Evolutionary conservation across 225 moss, liverwort and hornwort genomes (phyloP).

Genomic region (Sphagnum contortum): DNA sequence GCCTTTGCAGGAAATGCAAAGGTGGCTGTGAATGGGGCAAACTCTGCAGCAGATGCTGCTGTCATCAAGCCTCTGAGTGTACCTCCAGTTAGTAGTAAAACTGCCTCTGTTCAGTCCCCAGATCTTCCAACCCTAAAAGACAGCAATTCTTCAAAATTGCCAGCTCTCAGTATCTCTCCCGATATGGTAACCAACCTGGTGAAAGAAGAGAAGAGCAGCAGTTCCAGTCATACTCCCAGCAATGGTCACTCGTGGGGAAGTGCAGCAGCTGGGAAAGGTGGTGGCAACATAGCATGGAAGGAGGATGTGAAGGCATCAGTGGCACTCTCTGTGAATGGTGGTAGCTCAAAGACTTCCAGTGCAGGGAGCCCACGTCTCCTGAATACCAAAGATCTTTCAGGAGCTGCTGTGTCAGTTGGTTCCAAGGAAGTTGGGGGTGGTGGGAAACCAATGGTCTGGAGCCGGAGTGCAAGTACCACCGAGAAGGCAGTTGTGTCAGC

Average conservation of each 20-base stretch:
- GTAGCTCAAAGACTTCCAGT: conserved; percentile 28
- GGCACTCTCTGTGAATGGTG: conserved; percentile 13
- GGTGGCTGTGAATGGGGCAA: conserved; percentile 42
- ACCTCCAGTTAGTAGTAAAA: conserved; percentile 4
- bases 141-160: conserved; percentile 11
- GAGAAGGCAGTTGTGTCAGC: conserved; percentile 35
- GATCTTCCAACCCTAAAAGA: conserved; percentile 35
- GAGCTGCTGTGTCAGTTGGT: conserved; percentile 36
- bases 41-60: conserved; percentile 31
- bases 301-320: conserved; percentile 62
- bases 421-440: conserved; percentile 44
- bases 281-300: conserved; percentile 55
- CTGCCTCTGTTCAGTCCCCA: conserved; percentile 18
- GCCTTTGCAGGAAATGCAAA: conserved; percentile 64
- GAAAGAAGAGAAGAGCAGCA: conserved; percentile 82
- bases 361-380: conserved; percentile 39
- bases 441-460: conserved; percentile 77
- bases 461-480: conserved; percentile 26
- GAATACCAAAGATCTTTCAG: conserved; percentile 38
- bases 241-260: conserved; percentile 74
- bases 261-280: conserved; percentile 36
- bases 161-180: conserved; percentile 18
- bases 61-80: conserved; percentile 19
- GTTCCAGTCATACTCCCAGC: conserved; percentile 64
- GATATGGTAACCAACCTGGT: conserved; percentile 33